These are phyloP conservation scores for Maudiozyma bulderi DNA, from an alignment of 805 yeast genomes.

Conservation along the genomic window DNA sequence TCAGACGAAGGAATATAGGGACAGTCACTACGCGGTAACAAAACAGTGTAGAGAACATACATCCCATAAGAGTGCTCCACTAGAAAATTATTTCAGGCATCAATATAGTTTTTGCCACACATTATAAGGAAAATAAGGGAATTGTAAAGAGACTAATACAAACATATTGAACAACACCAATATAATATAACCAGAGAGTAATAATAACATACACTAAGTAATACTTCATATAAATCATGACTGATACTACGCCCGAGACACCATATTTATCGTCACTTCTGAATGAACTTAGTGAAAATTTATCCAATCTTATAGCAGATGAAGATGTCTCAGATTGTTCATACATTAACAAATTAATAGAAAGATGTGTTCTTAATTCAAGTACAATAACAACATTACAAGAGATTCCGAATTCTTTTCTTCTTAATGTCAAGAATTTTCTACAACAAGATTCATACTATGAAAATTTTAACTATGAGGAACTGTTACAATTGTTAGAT, in stretches of 20 bases:
- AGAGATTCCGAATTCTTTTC: slow-evolving; percentile 9
- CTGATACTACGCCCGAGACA: background rate
- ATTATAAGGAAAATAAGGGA: too few species aligned
- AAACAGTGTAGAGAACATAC: too few species aligned
- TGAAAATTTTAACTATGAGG: slow-evolving; percentile 14
- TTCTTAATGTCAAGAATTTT: slow-evolving; percentile 12
- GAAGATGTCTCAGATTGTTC: background rate
- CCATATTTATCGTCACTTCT: background rate
- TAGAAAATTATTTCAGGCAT: too few species aligned
- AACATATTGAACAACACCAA: too few species aligned
- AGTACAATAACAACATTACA: slow-evolving; percentile 8
- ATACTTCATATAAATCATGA: background rate
- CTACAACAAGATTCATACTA: slow-evolving; percentile 5
- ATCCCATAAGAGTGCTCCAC: too few species aligned
- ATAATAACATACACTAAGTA: background rate
- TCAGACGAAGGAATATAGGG: too few species aligned
- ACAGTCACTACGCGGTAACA: too few species aligned
- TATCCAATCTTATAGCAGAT: background rate
- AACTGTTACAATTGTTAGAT: slow-evolving; percentile 14
- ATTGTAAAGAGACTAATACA: too few species aligned
- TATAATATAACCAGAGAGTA: too few species aligned
- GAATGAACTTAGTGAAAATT: background rate
- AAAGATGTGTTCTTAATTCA: slow-evolving; percentile 14
- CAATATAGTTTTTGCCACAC: too few species aligned
- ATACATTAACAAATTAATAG: slow-evolving; percentile 5